Evolutionary conservation across 768 basidiomycete genomes (phyloP), one percentile per base, ranked within the genome.

Genomic region (Lactarius deliciosus): DNA sequence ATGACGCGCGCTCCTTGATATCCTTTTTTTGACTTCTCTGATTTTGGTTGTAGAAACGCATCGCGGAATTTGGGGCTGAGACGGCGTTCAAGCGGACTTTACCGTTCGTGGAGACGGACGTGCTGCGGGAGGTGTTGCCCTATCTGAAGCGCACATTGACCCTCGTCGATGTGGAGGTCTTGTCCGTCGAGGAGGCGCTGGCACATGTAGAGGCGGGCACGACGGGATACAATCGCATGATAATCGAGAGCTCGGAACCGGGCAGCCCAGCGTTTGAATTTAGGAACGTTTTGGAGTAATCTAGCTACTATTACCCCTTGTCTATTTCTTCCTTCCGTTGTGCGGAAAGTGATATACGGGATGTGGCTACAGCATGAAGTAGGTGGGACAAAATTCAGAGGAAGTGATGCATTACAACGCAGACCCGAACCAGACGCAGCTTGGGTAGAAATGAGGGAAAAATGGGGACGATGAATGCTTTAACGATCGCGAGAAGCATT

Each of bases 201-300:
- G 78, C 81, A 61, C 84, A 82, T 68, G 79, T 78, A 13, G 68
- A 45, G 53, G 82, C 78, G 16, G 79, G 41, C 2, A 32, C 82
- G 63, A 76, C 78, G 2, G 89, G 89, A 0, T 92, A 85, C 75
- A 86, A 83, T 18, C 82, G 83, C 72, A 79, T 74, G 64, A 88
- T 93, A 70, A 87, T 95, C 54, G 94, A 94, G 64, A 79, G 79
- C n/a, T 91, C 93, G 13, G 94, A 96, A 78, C 96, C 96, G 40
- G 94, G 91, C 11, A 82, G 79, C 41, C 95, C 95, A 56, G 89
- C 88, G 5, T 91, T 95, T 72, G 90, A 94, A 73, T 96, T 94
- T 77, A 86, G 86, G 74, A 97, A 96, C 76, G 86, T 18, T 45
- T 28, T n/a, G 56, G 34, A 45, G 28, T 34, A n/a, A 38, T 28